Evolutionary conservation across 352 stramenopile genomes (phyloP).

Genomic region (Pythium sukuiense): DNA sequence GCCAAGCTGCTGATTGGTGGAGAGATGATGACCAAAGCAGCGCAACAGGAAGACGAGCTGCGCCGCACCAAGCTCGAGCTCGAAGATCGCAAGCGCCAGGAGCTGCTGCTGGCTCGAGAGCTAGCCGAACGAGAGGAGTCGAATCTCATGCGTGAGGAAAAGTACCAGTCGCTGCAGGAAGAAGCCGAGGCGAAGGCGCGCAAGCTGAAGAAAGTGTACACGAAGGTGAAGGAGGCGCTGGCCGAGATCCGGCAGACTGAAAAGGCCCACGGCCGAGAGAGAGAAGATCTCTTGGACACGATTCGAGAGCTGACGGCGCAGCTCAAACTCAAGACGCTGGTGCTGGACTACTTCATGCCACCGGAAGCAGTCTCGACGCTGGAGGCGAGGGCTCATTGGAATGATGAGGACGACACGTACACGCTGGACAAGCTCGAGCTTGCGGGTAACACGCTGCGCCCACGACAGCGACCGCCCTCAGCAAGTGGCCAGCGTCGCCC

Average conservation of each 20-base stretch:
- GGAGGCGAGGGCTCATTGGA: conserved; percentile 60
- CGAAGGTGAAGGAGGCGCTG: conserved; percentile 88
- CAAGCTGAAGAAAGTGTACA: conserved; percentile 96
- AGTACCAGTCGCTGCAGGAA: conserved; percentile 88
- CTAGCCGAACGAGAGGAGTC: conserved; percentile 93
- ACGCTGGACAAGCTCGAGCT: conserved; percentile 72
- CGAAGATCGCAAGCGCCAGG: conserved; percentile 86
- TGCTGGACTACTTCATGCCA: conserved; percentile 92
- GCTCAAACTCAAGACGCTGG: conserved; percentile 95
- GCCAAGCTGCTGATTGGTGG: conserved; percentile 87
- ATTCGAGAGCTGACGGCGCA: conserved; percentile 95
- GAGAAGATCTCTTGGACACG: conserved; percentile 93
- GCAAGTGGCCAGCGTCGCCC: conserved; percentile 65
- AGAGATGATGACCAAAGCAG: conserved; percentile 93
- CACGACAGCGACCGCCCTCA: conserved; percentile 64
- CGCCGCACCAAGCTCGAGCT: conserved; percentile 92
- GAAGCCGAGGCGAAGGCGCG: conserved; percentile 95
- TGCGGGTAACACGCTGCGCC: conserved; percentile 64
- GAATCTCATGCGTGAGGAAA: conserved; percentile 92
- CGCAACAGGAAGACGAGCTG: conserved; percentile 94
- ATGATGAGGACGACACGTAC: conserved; percentile 80
- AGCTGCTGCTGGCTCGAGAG: conserved; percentile 87
- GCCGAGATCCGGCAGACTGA: conserved; percentile 94
- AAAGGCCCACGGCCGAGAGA: conserved; percentile 90
- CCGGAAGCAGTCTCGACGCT: conserved; percentile 51